phyloP scores from a whole-genome alignment of 108 stramenopile species.

The Nannochloropsis gaditana region DNA sequence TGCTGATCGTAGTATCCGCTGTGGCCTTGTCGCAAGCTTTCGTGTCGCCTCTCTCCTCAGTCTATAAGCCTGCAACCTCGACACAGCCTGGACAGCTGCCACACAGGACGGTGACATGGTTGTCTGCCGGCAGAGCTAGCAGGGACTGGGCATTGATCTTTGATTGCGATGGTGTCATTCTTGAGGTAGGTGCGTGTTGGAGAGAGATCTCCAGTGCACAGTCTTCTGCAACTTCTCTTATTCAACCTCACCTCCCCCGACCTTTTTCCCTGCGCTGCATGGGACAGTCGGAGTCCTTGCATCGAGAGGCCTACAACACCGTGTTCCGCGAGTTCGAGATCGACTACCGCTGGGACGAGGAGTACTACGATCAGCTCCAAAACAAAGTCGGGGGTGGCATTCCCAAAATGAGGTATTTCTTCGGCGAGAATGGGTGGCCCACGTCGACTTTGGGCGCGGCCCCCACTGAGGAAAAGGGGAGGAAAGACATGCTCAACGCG shows the following conservation, averaged over 20 bases:
- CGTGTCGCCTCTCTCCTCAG: neutral
- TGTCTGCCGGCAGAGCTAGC: neutral
- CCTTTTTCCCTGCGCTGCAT: neutral
- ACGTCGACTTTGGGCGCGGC: conserved; percentile 30
- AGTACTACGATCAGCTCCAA: conserved; percentile 47
- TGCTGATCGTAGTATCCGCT: neutral
- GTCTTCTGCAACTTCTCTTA: neutral
- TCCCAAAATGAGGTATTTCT: conserved; percentile 50
- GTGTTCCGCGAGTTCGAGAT: conserved; percentile 41
- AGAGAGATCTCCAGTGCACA: neutral
- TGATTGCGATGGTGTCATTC: conserved; percentile 50
- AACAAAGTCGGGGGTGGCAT: conserved; percentile 50
- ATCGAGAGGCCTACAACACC: conserved; percentile 46
- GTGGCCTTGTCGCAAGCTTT: neutral
- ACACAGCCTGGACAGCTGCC: neutral
- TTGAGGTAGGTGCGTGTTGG: conserved; percentile 26
- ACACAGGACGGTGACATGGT: neutral
- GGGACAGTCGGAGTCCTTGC: conserved; percentile 41
- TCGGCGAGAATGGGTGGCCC: conserved; percentile 48
- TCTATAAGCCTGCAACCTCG: too few relatives aligned
- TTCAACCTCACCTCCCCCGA: neutral
- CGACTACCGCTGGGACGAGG: conserved; percentile 43
- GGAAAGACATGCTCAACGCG: conserved; percentile 33
- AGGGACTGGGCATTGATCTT: conserved; percentile 44
- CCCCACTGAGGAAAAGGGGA: conserved; percentile 27